Evolutionary conservation across 2,329 filamentous ascomycete genomes (phyloP).

Genomic region (Alternaria sp.): DNA sequence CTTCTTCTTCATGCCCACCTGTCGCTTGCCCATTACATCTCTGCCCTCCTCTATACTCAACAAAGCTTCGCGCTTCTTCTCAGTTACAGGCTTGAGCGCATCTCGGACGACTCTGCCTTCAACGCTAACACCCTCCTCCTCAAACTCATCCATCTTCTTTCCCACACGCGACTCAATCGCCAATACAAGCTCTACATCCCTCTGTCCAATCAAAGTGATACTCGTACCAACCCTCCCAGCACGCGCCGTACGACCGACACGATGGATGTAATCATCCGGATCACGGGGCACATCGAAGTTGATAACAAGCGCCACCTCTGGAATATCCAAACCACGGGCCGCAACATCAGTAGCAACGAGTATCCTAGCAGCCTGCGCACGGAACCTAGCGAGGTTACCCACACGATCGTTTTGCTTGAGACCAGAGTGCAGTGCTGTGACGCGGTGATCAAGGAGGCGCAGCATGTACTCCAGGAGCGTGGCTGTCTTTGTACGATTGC

Average conservation of each 20-base stretch:
- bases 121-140: constrained; percentile 91
- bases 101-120: constrained; percentile 88
- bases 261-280: constrained; percentile 96
- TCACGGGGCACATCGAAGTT: constrained; percentile 98
- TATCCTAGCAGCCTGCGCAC: constrained; percentile 85
- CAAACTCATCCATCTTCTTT: constrained; percentile 80
- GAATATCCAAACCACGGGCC: constrained; percentile 92
- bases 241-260: constrained; percentile 93
- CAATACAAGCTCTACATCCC: constrained; percentile 89
- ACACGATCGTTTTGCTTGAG: constrained; percentile 85
- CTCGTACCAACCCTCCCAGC: constrained; percentile 84
- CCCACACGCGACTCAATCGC: constrained; percentile 88
- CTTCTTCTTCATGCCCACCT: constrained; percentile 51
- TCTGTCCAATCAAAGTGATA: constrained; percentile 88
- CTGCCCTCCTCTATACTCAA: constrained; percentile 91
- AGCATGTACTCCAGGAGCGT: constrained; percentile 89
- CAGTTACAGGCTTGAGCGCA: constrained; percentile 86
- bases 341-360: constrained; percentile 96
- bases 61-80: constrained; percentile 92
- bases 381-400: constrained; percentile 89
- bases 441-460: constrained; percentile 83
- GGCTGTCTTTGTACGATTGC: constrained; percentile 88
- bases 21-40: constrained; percentile 86
- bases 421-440: constrained; percentile 88
- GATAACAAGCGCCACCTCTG: constrained; percentile 85